Conservation (phyloP, 768 basidiomycete species). For the Favolaschia claudopus region DNA sequence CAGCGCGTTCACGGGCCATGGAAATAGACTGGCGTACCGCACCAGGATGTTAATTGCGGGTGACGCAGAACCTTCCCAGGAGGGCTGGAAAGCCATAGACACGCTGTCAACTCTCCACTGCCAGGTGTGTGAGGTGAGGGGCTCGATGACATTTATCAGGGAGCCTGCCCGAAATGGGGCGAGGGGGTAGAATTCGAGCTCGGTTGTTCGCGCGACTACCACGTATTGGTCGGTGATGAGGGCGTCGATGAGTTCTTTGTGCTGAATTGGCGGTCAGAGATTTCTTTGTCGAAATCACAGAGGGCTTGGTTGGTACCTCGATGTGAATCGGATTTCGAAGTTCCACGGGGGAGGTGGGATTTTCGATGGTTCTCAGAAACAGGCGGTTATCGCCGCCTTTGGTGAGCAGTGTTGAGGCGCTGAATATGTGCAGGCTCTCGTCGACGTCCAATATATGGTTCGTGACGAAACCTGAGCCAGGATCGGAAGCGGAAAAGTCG, state of each 20-base stretch:
- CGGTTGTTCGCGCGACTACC: conserved; percentile 51
- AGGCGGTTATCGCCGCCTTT: conserved; percentile 40
- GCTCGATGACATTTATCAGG: conserved; percentile 42
- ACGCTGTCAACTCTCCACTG: conserved; percentile 66
- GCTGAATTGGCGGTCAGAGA: conserved; percentile 30
- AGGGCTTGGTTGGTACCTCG: conserved; percentile 34
- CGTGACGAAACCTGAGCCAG: conserved; percentile 46
- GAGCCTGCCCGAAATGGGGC: conserved; percentile 32
- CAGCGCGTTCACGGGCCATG: conserved; percentile 76
- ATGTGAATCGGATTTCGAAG: conserved; percentile 43
- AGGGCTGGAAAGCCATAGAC: conserved; percentile 44
- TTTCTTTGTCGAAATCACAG: too few species aligned
- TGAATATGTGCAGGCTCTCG: conserved; percentile 44
- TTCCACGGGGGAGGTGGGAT: conserved; percentile 39
- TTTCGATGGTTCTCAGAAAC: conserved; percentile 44
- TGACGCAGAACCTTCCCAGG: conserved; percentile 24
- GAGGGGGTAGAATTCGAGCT: conserved; percentile 52
- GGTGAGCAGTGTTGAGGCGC: conserved; percentile 47
- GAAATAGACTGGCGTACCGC: conserved; percentile 66
- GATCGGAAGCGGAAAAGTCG: conserved; percentile 41
- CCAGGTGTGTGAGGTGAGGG: conserved; percentile 56
- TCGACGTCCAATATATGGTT: conserved; percentile 37
- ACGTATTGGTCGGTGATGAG: conserved; percentile 52
- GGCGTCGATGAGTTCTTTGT: conserved; percentile 48
- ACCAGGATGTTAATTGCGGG: conserved; percentile 59